Base-by-base conservation (phyloP, 148 eudicot genomes). In the Rhododendron williamsianum region DNA sequence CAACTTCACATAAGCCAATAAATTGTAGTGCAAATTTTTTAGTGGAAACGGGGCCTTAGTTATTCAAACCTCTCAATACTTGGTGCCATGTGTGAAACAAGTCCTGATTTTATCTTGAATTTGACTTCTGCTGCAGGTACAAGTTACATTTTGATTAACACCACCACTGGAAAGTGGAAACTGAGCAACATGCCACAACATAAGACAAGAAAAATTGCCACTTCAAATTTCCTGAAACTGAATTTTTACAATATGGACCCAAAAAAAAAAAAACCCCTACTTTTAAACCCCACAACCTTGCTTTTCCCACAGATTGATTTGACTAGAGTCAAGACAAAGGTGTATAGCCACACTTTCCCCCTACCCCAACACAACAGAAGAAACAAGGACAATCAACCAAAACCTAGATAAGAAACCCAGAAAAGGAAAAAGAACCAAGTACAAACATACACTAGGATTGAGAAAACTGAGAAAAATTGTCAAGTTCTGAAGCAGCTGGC, bases 401-500 rank as follows among this genome's bases (percentile, higher is more conserved):
- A 9, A 11, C 65, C 80, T 25, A 63, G 23, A 12, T 19, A 80
- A 30, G 65, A 38, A 71, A 86, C 30, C 27, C 51, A 4, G 6
- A 54, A 41, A 46, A 38, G 13, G 65, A 19, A 19, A 67, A 80
- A 21, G 49, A 43, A 18, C 88, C 12, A 84, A 27, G 76, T 83
- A 80, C 60, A 78, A 82, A 82, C 81, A 84, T 82, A 52, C 51
- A 78, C 65, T 86, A 77, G 18, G 49, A 41, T 78, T 80, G 38
- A 41, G 77, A 81, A 56, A 84, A 85, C 76, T 82, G 84, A 65
- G 84, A 72, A 43, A 85, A 54, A 18, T 54, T 91, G 36, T 89
- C 87, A 41, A 94, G 91, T 73, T 91, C 90, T 4, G 91, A 87
- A 38, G 95, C 95, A 58, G 95, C 95, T 12, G 84, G 85, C 56